Conservation (phyloP, 2,329 filamentous ascomycete species). For the Colletotrichum lentis region DNA sequence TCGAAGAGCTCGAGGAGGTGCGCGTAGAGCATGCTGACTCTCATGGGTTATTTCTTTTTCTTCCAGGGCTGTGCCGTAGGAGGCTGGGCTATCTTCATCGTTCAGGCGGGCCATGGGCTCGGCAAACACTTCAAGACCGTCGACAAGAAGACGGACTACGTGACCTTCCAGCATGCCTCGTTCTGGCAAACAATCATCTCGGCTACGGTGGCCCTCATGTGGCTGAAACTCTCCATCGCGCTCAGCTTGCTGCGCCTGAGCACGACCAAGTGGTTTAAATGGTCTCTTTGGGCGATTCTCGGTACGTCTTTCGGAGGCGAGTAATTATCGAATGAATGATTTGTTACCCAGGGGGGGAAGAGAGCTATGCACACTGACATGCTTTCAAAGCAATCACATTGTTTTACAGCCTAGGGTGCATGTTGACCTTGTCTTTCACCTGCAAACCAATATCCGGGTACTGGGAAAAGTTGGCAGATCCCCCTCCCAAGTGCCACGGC, state of each 20-base stretch:
- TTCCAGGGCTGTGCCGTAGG: constrained; percentile 43
- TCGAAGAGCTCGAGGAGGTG: no score
- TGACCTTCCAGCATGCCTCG: constrained; percentile 50
- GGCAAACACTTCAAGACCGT: constrained; percentile 55
- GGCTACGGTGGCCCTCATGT: constrained; percentile 42
- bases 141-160: constrained; percentile 42
- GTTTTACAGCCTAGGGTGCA: constrained; percentile 39
- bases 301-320: constrained; percentile 12
- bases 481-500: constrained; percentile 33
- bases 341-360: neutral
- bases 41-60: neutral
- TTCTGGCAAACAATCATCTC: constrained; percentile 58
- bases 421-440: constrained; percentile 39
- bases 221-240: constrained; percentile 42
- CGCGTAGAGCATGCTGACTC: neutral
- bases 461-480: constrained; percentile 37
- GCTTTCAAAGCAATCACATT: constrained; percentile 34
- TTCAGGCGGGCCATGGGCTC: constrained; percentile 56
- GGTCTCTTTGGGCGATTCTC: constrained; percentile 40
- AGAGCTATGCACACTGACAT: neutral
- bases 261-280: constrained; percentile 42
- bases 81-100: constrained; percentile 50
- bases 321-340: neutral
- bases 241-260: constrained; percentile 40
- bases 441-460: constrained; percentile 40